Conservation (phyloP, 2,329 filamentous ascomycete genomes). For the Fusarium sp. region DNA sequence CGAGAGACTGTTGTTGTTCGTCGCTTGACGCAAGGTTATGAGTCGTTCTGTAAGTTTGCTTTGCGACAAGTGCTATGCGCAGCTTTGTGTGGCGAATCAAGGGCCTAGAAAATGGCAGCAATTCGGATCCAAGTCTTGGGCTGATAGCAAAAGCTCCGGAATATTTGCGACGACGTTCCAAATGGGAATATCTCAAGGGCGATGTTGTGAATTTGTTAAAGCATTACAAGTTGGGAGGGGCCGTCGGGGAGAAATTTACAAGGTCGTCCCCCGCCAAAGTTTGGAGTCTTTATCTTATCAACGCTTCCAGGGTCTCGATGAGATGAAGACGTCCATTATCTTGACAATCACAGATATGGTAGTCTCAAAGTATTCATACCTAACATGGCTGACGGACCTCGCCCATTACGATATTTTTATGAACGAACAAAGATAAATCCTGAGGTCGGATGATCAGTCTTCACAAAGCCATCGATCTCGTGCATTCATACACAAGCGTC, state of each 20-base stretch:
- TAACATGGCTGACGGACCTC: too few species aligned
- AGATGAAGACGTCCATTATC: too few species aligned
- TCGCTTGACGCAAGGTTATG: conserved; percentile 3
- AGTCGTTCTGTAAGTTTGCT: conserved; percentile 10
- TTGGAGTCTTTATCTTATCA: conserved; percentile 40
- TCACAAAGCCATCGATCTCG: too few species aligned
- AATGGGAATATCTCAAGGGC: not conserved
- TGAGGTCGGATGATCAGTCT: too few species aligned
- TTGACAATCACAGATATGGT: too few species aligned
- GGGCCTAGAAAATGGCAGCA: not conserved
- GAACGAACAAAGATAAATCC: too few species aligned
- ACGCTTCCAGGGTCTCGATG: not conserved
- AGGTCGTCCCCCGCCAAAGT: conserved; percentile 40
- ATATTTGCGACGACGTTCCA: conserved; percentile 1
- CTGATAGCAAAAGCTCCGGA: not conserved
- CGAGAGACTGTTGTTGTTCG: not conserved
- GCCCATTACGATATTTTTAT: too few species aligned
- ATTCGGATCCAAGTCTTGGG: not conserved
- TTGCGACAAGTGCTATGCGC: conserved; percentile 26
- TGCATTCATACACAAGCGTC: too few species aligned
- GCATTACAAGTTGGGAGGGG: conserved; percentile 22
- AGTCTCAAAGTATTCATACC: too few species aligned
- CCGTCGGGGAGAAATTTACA: conserved; percentile 37
- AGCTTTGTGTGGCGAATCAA: not conserved
- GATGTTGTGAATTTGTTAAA: not conserved